These are phyloP conservation scores for Iberis pinnata DNA, from an alignment of 345 rosid species.

Conservation along the genomic window DNA sequence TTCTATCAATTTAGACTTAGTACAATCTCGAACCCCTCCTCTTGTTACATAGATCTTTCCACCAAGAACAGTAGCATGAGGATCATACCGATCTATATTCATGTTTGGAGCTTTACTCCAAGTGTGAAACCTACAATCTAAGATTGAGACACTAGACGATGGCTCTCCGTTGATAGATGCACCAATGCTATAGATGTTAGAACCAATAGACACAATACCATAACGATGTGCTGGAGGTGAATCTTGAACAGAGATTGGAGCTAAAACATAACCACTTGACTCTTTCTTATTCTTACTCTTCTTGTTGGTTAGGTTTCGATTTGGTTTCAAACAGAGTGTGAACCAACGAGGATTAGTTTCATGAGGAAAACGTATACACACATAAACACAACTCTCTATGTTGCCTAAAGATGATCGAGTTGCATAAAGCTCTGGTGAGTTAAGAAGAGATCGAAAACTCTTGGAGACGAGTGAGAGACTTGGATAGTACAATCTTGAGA, in stretches of 20 bases:
- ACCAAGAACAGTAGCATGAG: constrained; percentile 45
- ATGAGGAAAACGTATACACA: constrained; percentile 39
- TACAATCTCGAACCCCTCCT: constrained; percentile 59
- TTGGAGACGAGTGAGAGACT: constrained; percentile 48
- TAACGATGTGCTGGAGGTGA: constrained; percentile 30
- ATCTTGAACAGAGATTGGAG: constrained; percentile 9
- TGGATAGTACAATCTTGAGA: constrained; percentile 49
- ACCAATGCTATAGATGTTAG: constrained; percentile 45
- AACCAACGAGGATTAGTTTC: constrained; percentile 31
- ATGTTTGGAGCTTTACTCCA: constrained; percentile 8
- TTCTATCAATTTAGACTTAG: constrained; percentile 50
- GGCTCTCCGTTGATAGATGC: constrained; percentile 27
- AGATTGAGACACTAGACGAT: constrained; percentile 37
- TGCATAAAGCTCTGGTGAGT: constrained; percentile 43
- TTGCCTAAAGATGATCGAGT: constrained; percentile 32
- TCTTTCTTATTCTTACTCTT: too few relatives aligned
- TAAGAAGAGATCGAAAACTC: constrained; percentile 36
- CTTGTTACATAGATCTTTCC: constrained; percentile 51
- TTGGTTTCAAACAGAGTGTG: constrained; percentile 31
- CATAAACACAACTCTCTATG: constrained; percentile 44
- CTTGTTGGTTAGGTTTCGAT: constrained; percentile 8
- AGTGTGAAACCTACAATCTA: constrained; percentile 14
- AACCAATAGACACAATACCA: constrained; percentile 42
- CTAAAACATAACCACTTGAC: not conserved
- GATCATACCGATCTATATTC: constrained; percentile 29